Evolutionary conservation across 345 rosid genomes (phyloP), one percentile per base, ranked within the genome.

Genomic region (Gynandropsis gynandra): DNA sequence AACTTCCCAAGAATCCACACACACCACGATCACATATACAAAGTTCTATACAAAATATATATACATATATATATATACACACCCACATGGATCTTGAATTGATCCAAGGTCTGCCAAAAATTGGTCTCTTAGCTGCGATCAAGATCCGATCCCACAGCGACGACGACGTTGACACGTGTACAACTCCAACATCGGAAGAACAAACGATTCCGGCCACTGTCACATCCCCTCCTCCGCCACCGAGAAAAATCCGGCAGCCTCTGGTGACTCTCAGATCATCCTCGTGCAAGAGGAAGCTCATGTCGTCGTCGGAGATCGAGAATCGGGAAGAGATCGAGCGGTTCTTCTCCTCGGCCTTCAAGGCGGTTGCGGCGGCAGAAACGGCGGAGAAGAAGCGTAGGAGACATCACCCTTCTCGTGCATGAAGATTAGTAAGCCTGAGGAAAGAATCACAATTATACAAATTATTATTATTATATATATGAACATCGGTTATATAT

Each of bases 281-380:
- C n/a, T 36, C 70, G 55, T 65, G 70, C 31, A 65, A 65, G 51
- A 59, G 70, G 60, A 65, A 65, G 56, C 64, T 65, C 18, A 9
- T 59, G 47, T 64, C 53, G 4, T 59, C 70, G 17, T 52, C 55
- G 59, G 52, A 58, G 5, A 58, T 65, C 8, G 50, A 58, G 64
- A 65, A 65, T 17, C 49, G 63, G 10, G 69, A 65, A 50, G 69
- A 65, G 44, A 59, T 65, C 53, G 70, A 58, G 10, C 45, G 65
- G 32, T 65, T 65, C 24, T 65, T 65, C 60, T 21, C 56, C 27
- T 50, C 64, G 14, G 65, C 59, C 11, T 65, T 46, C 42, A 58
- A 42, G 39, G 70, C 58, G 8, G 24, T 54, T 10, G 50, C 64
- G 14, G 38, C 13, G 11, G 40, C 40, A 4, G 11, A 9, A 9